phyloP scores from a whole-genome alignment of 805 yeast species.

The Saccharomycopsis javanensis region DNA sequence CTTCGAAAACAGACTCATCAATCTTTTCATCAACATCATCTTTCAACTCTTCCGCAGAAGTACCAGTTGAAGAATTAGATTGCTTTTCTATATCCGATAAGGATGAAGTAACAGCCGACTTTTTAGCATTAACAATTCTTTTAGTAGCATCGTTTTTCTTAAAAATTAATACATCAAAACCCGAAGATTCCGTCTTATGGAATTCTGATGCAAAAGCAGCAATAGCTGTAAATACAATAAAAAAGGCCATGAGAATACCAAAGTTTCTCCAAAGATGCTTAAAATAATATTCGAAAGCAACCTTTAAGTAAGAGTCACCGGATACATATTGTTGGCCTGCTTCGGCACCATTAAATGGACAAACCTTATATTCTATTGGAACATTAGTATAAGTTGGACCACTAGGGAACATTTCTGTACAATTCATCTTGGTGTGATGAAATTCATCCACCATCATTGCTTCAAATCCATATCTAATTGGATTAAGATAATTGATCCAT shows the following conservation, averaged over 20 bases:
- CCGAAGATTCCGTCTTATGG: slow-evolving; percentile 17
- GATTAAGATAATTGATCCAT: slow-evolving; percentile 53
- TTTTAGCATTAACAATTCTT: slow-evolving; percentile 5
- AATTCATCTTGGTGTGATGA: slow-evolving; percentile 43
- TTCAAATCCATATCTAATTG: slow-evolving; percentile 52
- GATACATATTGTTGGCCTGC: slow-evolving; percentile 43
- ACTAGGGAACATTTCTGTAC: slow-evolving; percentile 50
- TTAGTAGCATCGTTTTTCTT: slow-evolving; percentile 12
- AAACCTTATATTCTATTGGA: slow-evolving; percentile 34
- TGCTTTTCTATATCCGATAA: background rate
- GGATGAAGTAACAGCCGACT: background rate
- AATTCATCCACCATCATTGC: slow-evolving; percentile 58
- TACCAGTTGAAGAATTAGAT: slow-evolving; percentile 25
- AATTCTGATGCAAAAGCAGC: slow-evolving; percentile 23
- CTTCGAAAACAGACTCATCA: slow-evolving; percentile 24
- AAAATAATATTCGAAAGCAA: slow-evolving; percentile 41
- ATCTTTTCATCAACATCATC: slow-evolving; percentile 3
- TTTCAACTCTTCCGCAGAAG: slow-evolving; percentile 38
- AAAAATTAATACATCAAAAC: slow-evolving; percentile 23
- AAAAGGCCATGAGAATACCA: slow-evolving; percentile 52
- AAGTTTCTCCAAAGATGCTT: slow-evolving; percentile 72
- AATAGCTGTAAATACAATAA: slow-evolving; percentile 24
- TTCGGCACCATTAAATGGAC: slow-evolving; percentile 51
- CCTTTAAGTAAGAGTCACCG: slow-evolving; percentile 49
- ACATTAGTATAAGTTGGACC: slow-evolving; percentile 44